phyloP scores from a whole-genome alignment of 176 grass and related monocot species.

The Avena eriantha region DNA sequence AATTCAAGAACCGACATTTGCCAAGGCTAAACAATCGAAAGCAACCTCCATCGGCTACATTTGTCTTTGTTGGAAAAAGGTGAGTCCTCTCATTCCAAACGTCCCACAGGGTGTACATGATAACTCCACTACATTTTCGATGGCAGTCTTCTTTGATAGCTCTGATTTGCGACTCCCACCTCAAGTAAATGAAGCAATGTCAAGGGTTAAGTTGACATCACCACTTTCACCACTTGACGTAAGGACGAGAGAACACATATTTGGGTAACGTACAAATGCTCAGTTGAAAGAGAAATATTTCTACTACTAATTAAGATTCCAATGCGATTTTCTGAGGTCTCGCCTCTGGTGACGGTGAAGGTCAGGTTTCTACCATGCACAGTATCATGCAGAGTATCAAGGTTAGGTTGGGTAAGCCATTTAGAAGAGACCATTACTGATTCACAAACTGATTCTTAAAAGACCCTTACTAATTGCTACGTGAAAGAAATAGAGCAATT shows the following conservation, averaged over 20 bases:
- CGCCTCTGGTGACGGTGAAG: neutral
- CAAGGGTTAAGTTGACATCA: neutral
- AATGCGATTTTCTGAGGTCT: neutral
- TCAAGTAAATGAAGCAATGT: neutral
- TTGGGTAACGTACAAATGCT: neutral
- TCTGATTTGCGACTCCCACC: neutral
- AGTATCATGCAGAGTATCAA: neutral
- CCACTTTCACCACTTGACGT: conserved; percentile 18
- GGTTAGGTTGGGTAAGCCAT: too few species aligned
- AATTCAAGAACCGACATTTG: neutral
- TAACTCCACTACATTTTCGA: neutral
- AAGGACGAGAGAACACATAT: neutral
- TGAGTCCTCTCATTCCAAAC: neutral
- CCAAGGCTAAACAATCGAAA: neutral
- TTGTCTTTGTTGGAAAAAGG: neutral
- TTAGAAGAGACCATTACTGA: neutral
- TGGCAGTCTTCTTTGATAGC: conserved; percentile 2
- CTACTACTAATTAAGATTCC: neutral
- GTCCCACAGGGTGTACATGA: neutral
- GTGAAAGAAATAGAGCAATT: neutral
- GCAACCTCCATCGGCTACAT: neutral
- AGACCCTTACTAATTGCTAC: neutral
- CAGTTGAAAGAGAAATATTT: neutral
- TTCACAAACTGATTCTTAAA: neutral
- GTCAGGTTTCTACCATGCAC: neutral